These are phyloP conservation scores for Rhazya stricta DNA, from an alignment of 257 asterid genomes.

Conservation along the genomic window DNA sequence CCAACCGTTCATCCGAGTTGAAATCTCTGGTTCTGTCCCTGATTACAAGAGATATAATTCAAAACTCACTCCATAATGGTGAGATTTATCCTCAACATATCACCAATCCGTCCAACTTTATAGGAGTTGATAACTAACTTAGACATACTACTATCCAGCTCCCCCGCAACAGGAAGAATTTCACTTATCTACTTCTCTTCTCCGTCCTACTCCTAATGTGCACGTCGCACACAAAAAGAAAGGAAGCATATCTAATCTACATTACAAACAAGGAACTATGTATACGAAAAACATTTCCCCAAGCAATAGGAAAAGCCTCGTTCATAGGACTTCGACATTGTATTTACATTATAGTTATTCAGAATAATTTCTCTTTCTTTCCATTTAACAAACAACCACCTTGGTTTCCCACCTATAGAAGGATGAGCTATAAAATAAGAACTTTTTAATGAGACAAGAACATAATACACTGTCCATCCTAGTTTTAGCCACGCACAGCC, in stretches of 20 bases:
- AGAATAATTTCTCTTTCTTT: background rate
- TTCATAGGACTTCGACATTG: background rate
- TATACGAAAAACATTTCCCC: background rate
- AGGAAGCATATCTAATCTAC: background rate
- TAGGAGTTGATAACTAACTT: background rate
- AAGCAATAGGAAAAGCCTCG: background rate
- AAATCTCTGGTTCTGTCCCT: too few relatives aligned
- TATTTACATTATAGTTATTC: background rate
- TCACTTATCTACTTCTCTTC: background rate
- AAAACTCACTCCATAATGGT: background rate
- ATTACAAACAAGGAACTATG: background rate
- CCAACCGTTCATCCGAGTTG: too few relatives aligned
- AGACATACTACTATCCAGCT: background rate
- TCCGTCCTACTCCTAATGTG: background rate
- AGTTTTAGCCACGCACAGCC: background rate
- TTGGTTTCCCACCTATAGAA: background rate
- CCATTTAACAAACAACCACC: background rate
- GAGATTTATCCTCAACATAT: background rate
- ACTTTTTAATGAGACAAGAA: background rate
- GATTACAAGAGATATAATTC: background rate
- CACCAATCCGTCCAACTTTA: background rate
- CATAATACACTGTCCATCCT: background rate
- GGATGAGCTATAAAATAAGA: background rate
- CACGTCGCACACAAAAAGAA: background rate
- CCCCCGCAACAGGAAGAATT: background rate